A percentile compares a stretch with the other conserved stretches of the same genome.
phyloP scores from a whole-genome alignment of 31 red algal species.

The Odonthalia washingtoniensis region DNA sequence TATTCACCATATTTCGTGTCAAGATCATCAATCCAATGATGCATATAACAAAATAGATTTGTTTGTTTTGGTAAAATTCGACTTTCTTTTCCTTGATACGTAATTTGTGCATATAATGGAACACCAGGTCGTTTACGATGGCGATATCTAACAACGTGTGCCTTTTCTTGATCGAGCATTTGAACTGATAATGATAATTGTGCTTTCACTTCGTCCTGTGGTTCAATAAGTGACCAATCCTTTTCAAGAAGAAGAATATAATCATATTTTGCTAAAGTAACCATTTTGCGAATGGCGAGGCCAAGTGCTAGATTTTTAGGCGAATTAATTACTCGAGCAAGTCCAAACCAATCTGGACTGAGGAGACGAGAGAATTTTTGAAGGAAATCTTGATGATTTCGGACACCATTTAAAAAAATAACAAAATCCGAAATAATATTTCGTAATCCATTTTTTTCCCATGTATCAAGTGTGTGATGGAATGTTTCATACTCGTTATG shows the following conservation, averaged over 20 bases:
- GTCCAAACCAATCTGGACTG: not conserved
- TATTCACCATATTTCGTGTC: constrained; percentile 19
- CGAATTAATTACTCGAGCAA: constrained; percentile 37
- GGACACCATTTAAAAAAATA: constrained; percentile 67
- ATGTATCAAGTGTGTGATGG: constrained; percentile 51
- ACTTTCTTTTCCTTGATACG: constrained; percentile 60
- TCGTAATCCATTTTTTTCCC: constrained; percentile 50
- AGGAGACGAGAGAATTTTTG: constrained; percentile 30
- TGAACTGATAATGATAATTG: constrained; percentile 17
- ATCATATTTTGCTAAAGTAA: constrained; percentile 50
- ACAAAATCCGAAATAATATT: constrained; percentile 35
- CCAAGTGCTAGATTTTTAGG: constrained; percentile 51
- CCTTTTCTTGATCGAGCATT: constrained; percentile 38
- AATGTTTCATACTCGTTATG: constrained; percentile 72
- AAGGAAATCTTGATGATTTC: not conserved
- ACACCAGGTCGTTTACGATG: constrained; percentile 65
- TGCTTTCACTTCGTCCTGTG: not conserved
- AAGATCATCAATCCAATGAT: constrained; percentile 61
- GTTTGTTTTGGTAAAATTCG: constrained; percentile 60
- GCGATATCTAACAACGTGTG: constrained; percentile 61
- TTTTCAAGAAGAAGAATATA: constrained; percentile 71
- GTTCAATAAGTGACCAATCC: constrained; percentile 70
- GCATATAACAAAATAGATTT: constrained; percentile 70
- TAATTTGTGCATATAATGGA: constrained; percentile 70
- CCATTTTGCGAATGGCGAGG: constrained; percentile 59